Conservation (phyloP, 768 basidiomycete species). For the Boletus edulis region DNA sequence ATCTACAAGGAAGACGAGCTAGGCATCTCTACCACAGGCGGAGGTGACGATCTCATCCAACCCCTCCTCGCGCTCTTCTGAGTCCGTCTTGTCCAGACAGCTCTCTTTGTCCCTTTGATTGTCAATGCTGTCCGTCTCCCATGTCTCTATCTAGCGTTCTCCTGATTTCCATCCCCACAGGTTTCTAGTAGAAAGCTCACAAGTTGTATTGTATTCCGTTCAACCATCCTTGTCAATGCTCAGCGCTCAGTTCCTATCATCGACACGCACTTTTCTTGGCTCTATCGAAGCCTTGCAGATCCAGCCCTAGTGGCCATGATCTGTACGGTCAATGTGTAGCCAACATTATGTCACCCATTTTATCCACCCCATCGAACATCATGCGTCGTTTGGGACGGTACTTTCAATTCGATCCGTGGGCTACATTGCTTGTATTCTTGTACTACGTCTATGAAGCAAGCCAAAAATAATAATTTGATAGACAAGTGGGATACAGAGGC, state of each 20-base stretch:
- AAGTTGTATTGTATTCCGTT: too few relatives aligned
- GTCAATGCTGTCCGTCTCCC: constrained; percentile 71
- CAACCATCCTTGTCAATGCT: too few relatives aligned
- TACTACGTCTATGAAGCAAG: background rate
- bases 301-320: constrained; percentile 39
- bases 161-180: constrained; percentile 9
- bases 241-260: background rate
- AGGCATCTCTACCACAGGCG: constrained; percentile 62
- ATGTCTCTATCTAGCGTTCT: background rate
- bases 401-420: constrained; percentile 10
- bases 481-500: background rate
- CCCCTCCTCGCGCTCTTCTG: constrained; percentile 8
- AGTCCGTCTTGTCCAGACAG: constrained; percentile 54
- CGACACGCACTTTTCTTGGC: constrained; percentile 29
- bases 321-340: constrained; percentile 63
- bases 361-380: constrained; percentile 21
- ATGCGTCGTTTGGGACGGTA: constrained; percentile 22
- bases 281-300: constrained; percentile 57
- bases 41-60: constrained; percentile 50
- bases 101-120: constrained; percentile 84
- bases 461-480: background rate
- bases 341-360: constrained; percentile 38
- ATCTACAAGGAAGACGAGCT: constrained; percentile 86
- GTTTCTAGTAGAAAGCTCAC: constrained; percentile 21
- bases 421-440: constrained; percentile 16